Evolutionary conservation across 331 rosid genomes (phyloP).

Genomic region (Dryas integrifolia): DNA sequence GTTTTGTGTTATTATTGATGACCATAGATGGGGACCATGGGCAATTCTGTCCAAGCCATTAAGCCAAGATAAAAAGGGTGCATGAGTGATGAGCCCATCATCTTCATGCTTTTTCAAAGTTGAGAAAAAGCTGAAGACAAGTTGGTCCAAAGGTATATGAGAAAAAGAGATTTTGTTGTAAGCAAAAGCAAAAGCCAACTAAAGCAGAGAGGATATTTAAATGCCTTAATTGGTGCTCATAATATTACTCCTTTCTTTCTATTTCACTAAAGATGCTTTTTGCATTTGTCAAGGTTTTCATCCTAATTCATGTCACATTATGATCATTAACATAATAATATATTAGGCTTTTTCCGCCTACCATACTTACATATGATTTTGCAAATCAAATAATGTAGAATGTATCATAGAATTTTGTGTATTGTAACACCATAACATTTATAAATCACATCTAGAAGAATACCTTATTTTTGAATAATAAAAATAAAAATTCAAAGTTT

Average conservation of each 20-base stretch:
- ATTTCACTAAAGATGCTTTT: constrained; percentile 6
- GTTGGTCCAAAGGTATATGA: constrained; percentile 42
- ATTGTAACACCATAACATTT: too few relatives aligned
- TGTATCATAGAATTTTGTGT: too few relatives aligned
- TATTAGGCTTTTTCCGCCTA: not conserved
- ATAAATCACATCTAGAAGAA: too few relatives aligned
- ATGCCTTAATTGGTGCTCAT: not conserved
- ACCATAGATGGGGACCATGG: constrained; percentile 25
- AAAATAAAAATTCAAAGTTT: constrained; percentile 20
- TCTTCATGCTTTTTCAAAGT: constrained; percentile 43
- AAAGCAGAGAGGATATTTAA: constrained; percentile 25
- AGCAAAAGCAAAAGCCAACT: constrained; percentile 36
- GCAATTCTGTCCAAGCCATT: not conserved
- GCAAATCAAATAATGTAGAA: too few relatives aligned
- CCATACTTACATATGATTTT: too few relatives aligned
- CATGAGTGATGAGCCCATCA: constrained; percentile 3
- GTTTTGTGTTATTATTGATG: constrained; percentile 13
- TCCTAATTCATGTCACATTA: not conserved
- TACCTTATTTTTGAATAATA: not conserved
- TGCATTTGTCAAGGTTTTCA: constrained; percentile 15
- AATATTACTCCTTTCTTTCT: constrained; percentile 16
- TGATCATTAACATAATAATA: not conserved
- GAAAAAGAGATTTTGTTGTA: constrained; percentile 26
- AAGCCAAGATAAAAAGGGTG: not conserved
- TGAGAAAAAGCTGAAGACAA: constrained; percentile 33